A percentile compares a stretch with the other conserved stretches of the same genome.
These are phyloP conservation scores for Huntiella abstrusa DNA, from an alignment of 2,329 filamentous ascomycete species.

Conservation along the genomic window DNA sequence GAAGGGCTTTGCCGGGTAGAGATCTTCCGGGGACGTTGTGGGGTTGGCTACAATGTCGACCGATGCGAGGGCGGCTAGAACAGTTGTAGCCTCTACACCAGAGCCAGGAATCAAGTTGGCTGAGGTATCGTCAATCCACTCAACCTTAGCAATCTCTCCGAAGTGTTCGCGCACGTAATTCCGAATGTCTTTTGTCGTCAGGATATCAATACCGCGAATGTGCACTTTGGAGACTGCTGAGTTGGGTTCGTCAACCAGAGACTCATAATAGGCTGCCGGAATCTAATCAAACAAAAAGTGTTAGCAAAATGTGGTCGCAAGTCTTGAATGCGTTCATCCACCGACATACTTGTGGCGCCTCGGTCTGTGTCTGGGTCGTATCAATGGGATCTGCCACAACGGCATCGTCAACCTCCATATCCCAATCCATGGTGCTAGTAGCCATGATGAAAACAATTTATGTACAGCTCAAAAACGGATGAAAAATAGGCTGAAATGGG, in stretches of 20 bases:
- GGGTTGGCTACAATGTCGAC: constrained; percentile 29
- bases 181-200: constrained; percentile 66
- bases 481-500: too few species aligned
- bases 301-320: too few species aligned
- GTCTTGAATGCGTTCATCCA: too few species aligned
- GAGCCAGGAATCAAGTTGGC: constrained; percentile 66
- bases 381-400: too few species aligned
- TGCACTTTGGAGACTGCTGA: constrained; percentile 43
- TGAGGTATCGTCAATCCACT: constrained; percentile 91
- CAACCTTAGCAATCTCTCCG: constrained; percentile 41
- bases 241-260: not conserved
- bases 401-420: constrained; percentile 54
- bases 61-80: constrained; percentile 33
- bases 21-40: constrained; percentile 40
- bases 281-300: not conserved
- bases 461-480: too few species aligned
- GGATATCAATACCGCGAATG: constrained; percentile 60
- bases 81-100: constrained; percentile 31
- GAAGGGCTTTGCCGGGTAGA: constrained; percentile 47
- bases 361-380: too few species aligned
- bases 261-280: not conserved
- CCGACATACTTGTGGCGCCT: not conserved
- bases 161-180: constrained; percentile 55
- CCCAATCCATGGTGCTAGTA: constrained; percentile 38
- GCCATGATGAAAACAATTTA: not conserved